phyloP scores from a whole-genome alignment of 1,284 basidiomycete species.

The Cerrena zonata region DNA sequence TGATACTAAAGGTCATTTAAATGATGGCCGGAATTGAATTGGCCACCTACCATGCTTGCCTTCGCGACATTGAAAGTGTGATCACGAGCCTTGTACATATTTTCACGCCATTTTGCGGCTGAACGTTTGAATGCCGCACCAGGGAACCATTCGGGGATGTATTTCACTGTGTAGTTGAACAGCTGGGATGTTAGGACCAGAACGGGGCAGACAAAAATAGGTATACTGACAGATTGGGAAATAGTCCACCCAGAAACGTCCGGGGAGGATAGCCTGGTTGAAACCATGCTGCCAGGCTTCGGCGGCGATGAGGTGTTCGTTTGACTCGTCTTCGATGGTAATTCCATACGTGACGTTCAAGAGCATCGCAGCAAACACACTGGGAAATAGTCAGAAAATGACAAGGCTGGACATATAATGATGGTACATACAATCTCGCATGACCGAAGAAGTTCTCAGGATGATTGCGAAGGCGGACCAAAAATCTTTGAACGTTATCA shows the following conservation, averaged over 20 bases:
- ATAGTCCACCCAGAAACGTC: not conserved
- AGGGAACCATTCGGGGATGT: slow-evolving; percentile 31
- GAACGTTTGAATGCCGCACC: slow-evolving; percentile 37
- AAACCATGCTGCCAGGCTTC: not conserved
- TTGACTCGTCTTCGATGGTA: not conserved
- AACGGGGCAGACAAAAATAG: not conserved
- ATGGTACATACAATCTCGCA: not conserved
- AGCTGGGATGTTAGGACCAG: not conserved
- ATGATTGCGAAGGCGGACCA: not conserved
- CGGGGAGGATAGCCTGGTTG: not conserved
- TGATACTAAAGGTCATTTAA: not conserved
- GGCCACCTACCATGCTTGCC: not conserved
- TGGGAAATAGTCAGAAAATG: not conserved
- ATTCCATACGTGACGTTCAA: slow-evolving; percentile 1
- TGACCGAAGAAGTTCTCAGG: not conserved
- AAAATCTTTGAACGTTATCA: not conserved
- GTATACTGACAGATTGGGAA: not conserved
- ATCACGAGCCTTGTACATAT: not conserved
- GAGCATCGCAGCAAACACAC: not conserved
- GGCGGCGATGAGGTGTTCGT: not conserved
- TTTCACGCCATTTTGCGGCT: slow-evolving; percentile 42
- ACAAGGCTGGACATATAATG: not conserved
- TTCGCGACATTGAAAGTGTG: not conserved
- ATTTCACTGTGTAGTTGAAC: slow-evolving; percentile 19
- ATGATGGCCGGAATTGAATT: not conserved